Conservation (phyloP, 2,329 filamentous ascomycete species). For the Cladosporium sp. region DNA sequence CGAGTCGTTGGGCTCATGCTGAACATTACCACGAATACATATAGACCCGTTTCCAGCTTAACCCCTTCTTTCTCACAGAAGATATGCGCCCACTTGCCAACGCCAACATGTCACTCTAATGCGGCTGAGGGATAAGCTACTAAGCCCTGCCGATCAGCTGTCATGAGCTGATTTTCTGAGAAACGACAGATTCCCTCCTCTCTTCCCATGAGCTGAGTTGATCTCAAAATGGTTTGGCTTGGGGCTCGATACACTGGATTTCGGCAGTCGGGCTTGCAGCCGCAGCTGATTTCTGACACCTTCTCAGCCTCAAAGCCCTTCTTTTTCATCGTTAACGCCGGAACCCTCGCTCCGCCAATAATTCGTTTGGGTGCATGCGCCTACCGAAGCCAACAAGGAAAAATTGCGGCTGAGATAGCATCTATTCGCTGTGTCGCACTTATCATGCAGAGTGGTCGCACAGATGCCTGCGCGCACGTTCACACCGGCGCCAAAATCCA, state of each 20-base stretch:
- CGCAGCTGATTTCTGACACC: background rate
- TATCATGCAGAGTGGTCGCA: background rate
- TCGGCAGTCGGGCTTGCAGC: background rate
- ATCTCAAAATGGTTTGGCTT: background rate
- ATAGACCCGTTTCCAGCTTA: background rate
- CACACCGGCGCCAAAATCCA: background rate
- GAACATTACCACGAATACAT: background rate
- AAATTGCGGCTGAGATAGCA: background rate
- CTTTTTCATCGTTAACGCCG: background rate
- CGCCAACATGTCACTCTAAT: background rate
- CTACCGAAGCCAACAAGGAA: background rate
- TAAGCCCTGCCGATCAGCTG: background rate
- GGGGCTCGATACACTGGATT: background rate
- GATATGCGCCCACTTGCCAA: background rate
- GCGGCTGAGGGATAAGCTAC: background rate
- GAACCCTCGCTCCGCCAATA: background rate
- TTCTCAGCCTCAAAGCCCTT: background rate
- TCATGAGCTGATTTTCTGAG: background rate
- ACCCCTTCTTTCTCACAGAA: background rate
- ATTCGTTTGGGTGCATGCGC: background rate
- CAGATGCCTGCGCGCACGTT: background rate
- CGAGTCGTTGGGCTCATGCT: background rate
- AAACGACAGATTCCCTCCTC: background rate
- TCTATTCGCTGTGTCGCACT: background rate
- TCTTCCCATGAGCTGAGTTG: background rate